These are phyloP conservation scores for Cotoneaster glaucophyllus DNA, from an alignment of 306 rosid species.

Conservation along the genomic window DNA sequence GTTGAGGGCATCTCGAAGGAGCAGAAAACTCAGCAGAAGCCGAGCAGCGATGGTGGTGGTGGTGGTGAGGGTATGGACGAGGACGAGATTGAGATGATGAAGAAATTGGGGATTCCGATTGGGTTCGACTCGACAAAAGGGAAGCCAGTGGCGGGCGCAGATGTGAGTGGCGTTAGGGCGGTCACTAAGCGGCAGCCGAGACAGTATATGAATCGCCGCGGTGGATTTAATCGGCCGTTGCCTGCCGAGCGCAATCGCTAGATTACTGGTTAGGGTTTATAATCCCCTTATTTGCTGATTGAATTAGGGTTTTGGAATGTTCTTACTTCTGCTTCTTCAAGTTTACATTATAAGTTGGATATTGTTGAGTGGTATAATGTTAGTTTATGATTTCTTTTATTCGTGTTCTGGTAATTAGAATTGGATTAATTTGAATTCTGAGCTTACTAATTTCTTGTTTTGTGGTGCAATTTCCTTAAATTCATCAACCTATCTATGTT, in stretches of 20 bases:
- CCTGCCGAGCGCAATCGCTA: constrained; percentile 90
- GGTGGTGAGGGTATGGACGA: constrained; percentile 38
- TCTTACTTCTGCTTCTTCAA: neutral
- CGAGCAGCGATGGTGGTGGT: constrained; percentile 6
- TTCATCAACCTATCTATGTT: neutral
- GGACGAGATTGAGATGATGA: constrained; percentile 94
- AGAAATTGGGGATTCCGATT: constrained; percentile 75
- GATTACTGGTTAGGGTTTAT: constrained; percentile 28
- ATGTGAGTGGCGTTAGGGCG: constrained; percentile 74
- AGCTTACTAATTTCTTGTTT: neutral
- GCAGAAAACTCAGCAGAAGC: constrained; percentile 42
- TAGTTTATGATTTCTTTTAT: neutral
- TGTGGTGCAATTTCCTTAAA: neutral
- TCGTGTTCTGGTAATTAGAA: neutral
- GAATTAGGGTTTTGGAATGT: neutral
- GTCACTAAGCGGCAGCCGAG: constrained; percentile 89
- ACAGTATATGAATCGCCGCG: constrained; percentile 97
- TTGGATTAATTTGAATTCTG: neutral
- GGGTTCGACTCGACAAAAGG: constrained; percentile 94
- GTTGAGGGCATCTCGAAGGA: constrained; percentile 74
- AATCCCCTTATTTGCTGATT: neutral
- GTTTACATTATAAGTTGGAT: neutral
- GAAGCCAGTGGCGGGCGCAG: constrained; percentile 83
- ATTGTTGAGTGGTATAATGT: neutral
- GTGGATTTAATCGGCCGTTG: constrained; percentile 95